Conservation (phyloP, 2,329 filamentous ascomycete genomes). For the Didymella sp. region DNA sequence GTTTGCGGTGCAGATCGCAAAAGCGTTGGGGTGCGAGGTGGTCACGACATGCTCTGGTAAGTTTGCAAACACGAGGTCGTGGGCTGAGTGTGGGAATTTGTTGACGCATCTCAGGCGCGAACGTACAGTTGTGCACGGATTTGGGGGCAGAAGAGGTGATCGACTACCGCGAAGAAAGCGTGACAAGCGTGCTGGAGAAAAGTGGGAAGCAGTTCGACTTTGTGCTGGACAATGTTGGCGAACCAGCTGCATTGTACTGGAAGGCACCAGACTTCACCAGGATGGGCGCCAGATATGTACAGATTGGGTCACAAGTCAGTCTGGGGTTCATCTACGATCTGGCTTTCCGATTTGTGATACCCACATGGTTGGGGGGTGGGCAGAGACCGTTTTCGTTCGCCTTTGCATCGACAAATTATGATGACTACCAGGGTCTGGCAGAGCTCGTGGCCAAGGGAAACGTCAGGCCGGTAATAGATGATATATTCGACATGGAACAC, state of each 20-base stretch:
- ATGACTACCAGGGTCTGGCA: slow-evolving; percentile 52
- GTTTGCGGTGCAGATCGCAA: slow-evolving; percentile 68
- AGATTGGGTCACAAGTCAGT: slow-evolving; percentile 31
- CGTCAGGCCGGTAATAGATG: slow-evolving; percentile 63
- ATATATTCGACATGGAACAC: slow-evolving; percentile 61
- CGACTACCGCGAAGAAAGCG: slow-evolving; percentile 61
- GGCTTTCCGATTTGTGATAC: slow-evolving; percentile 29
- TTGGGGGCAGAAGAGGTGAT: slow-evolving; percentile 69
- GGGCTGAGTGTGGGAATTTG: background rate
- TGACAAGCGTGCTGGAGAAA: slow-evolving; percentile 52
- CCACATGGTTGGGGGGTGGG: slow-evolving; percentile 57
- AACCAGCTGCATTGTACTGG: slow-evolving; percentile 28
- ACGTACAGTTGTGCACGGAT: slow-evolving; percentile 61
- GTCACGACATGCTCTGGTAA: slow-evolving; percentile 62
- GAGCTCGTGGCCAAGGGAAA: slow-evolving; percentile 63
- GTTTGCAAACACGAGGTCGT: background rate
- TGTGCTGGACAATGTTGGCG: slow-evolving; percentile 64
- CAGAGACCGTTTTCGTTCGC: slow-evolving; percentile 51
- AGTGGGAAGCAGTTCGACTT: slow-evolving; percentile 58
- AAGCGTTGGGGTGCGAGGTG: slow-evolving; percentile 64
- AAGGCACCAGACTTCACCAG: slow-evolving; percentile 27
- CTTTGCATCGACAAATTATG: slow-evolving; percentile 31
- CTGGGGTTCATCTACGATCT: slow-evolving; percentile 25
- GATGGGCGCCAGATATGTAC: slow-evolving; percentile 26
- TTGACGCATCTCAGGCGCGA: slow-evolving; percentile 46